Base-by-base conservation (phyloP, 306 rosid species). In the Aeschynomene evenia region DNA sequence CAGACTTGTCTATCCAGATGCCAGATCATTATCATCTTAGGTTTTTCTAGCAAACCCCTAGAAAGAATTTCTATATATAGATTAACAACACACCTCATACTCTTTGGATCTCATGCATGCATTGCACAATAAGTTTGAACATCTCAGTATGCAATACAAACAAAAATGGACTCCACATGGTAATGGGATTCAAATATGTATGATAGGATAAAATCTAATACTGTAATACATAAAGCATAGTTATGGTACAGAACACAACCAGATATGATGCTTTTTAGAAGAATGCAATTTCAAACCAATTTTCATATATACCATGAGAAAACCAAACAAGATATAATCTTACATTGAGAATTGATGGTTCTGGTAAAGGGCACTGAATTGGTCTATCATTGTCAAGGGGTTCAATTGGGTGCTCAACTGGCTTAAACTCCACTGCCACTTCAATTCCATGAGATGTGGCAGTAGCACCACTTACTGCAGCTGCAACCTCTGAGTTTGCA, bases 301-400 rank as follows among this genome's bases (percentile, higher is more conserved):
- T 65, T 28, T 21, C 15, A 2, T 2, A 42, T 12, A 59, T 22
- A 57, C 15, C 58, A 45, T 13, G 14, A 43, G 40, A 55, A 74
- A 74, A 51, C 11, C 59, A 55, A 51, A 54, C 63, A 16, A 46
- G 34, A 0, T n/a, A n/a, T n/a, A n/a, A 18, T 66, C 96, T 90
- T 86, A 90, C 99, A 71, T 94, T 90, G 16, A 90, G 92, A 73
- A 94, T 91, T 26, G 97, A 94, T 23, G 99, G 97, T 71, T 94
- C 97, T 0, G 97, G 99, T 46, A 88, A 70, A 0, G 97, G 99
- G 80, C 97, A 91, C 68, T 82, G 97, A 75, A 94, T 83, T 3
- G 99, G 97, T 56, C 84, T 61, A 62, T 94, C 97, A 63, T 70
- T 87, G 74, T 91, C 96, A 28, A 81, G 95, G 12, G 97, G 97